Percentiles rank a stretch among this genome's conserved stretches.
These are phyloP conservation scores for Neonothopanus nambi DNA, from an alignment of 1,284 basidiomycete genomes.

Conservation along the genomic window DNA sequence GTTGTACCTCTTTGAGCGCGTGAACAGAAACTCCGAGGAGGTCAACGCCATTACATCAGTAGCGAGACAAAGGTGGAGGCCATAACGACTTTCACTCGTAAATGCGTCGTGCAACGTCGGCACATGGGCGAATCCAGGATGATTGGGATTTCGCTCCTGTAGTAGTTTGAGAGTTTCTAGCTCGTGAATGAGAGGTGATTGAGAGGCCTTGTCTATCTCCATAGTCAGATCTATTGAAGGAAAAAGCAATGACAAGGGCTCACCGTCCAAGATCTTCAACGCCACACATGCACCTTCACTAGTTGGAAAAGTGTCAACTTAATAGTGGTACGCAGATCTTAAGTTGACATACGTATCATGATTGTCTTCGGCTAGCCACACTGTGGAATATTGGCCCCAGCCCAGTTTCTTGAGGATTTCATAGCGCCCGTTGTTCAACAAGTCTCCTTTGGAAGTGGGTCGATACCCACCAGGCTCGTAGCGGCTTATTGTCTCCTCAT, in stretches of 20 bases:
- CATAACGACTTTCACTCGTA: not conserved
- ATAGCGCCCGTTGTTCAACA: slow-evolving; percentile 1
- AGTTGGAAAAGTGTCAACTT: no score
- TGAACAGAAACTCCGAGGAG: no score
- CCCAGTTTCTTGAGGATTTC: slow-evolving; percentile 12
- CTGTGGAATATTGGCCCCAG: slow-evolving; percentile 14
- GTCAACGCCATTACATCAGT: slow-evolving; percentile 10
- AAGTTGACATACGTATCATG: not conserved
- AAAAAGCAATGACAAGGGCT: no score
- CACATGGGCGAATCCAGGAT: slow-evolving; percentile 6
- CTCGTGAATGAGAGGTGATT: no score
- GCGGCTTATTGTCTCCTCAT: no score
- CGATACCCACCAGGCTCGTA: no score
- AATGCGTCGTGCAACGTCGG: slow-evolving; percentile 4
- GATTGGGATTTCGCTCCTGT: not conserved
- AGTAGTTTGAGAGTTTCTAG: not conserved
- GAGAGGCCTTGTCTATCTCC: no score
- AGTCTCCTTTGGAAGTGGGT: slow-evolving; percentile 4
- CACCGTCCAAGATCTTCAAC: slow-evolving; percentile 5
- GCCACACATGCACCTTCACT: slow-evolving; percentile 3
- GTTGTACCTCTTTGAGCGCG: no score
- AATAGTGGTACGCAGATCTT: not conserved
- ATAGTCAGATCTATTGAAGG: no score
- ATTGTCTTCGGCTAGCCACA: slow-evolving; percentile 14
- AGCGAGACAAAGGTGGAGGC: slow-evolving; percentile 8